Evolutionary conservation across 768 basidiomycete genomes (phyloP), one percentile per base, ranked within the genome.

Genomic region (Phylloporus rhodoxanthus): DNA sequence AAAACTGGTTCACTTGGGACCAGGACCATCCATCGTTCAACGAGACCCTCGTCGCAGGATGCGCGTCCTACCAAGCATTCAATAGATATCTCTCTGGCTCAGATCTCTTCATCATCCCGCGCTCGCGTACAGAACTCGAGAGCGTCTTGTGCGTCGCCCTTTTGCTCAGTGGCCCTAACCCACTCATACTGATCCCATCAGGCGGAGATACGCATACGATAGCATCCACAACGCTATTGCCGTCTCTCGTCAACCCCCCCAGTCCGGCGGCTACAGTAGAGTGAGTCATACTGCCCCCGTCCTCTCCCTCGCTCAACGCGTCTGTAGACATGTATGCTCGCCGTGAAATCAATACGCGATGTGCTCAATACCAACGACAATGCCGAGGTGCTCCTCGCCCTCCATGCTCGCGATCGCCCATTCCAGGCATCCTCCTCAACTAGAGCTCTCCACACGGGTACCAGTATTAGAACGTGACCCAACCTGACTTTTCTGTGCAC

Each of bases 171-270:
- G 28, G 8, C 41, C 43, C 8, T 17, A 47, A 9, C 39, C 15
- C 21, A 47, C 56, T 57, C 8, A 57, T 43, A 33, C 40, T 30
- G 29, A 48, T 30, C 45, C 45, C 47, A 50, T 26, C 62, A 90
- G 87, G 51, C 76, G 81, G 48, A 75, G 87, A 61, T 90, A 90
- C 59, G 78, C 84, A 0, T 81, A 86, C 58, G 87, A 90, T 54
- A 79, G 82, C 10, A 87, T 91, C 47, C 89, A 91, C 65, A 91
- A 90, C 60, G 78, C 80, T 8, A 87, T 91, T 60, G 73, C 88
- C 15, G 76, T 76, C 50, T 82, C 84, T 58, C 82, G 82, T 39
- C 78, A 80, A 17, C 70, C 79, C 15, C 70, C 88, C 14, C 76
- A 81, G 52, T 73, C 77, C 1, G 70, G 78, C 13, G 78, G 79